Evolutionary conservation across 441 rosid species (phyloP), one percentile per base, ranked within the genome.

Genomic region (Eutrema salsugineum): DNA sequence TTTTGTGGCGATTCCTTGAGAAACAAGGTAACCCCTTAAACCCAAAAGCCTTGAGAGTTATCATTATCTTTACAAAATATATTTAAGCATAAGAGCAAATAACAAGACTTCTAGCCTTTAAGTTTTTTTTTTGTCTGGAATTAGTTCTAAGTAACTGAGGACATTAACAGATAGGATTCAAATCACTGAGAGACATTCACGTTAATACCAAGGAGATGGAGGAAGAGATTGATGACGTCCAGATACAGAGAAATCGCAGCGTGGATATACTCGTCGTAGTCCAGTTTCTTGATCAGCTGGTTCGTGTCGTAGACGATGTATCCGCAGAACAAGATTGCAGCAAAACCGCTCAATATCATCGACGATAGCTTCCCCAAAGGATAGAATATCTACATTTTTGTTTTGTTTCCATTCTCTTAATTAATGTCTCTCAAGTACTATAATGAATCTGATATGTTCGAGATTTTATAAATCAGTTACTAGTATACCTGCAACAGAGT

Each of bases 401-500:
- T n/a, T n/a, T n/a, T n/a, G 2, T 20, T 35, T 33, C 2, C 10
- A 56, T 0, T 35, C 1, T 56, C 5, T 15, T 8, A 39, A 12
- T 15, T 39, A 28, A 24, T 1, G n/a, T 39, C 35, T 59, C 35
- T 9, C 17, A n/a, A n/a, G 6, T 11, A n/a, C 2, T 58, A 57
- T 6, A 7, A 11, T 11, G 46, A 19, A 57, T 56, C 63, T 19
- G 46, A 20, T 36, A 11, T 6, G 44, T 19, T 61, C 42, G 27
- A 36, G 43, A 42, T 12, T 16, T 7, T 3, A 28, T n/a, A 27
- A 28, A 3, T 57, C 20, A 12, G 33, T 39, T 11, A 14, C 39
- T 73, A 56, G 17, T 17, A 5, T 12, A 84, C 83, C 82, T 76
- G 84, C 17, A 85, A 66, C 15, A 80, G 3, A 12, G 48, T 0